Evolutionary conservation across 768 basidiomycete genomes (phyloP).

Genomic region (Auricularia auricula-judae): DNA sequence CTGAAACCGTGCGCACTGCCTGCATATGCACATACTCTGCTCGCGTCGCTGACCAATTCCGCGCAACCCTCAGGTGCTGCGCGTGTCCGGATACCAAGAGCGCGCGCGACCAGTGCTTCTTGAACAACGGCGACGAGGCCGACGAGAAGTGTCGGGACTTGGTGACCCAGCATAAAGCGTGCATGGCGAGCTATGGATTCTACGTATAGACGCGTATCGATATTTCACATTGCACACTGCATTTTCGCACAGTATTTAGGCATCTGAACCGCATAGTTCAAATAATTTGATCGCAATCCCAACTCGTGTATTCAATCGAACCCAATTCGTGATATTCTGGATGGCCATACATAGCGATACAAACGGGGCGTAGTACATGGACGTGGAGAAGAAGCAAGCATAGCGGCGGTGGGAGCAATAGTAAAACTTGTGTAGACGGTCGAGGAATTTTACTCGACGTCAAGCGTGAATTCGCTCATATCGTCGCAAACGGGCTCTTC

Average conservation of each 20-base stretch:
- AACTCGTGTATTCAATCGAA: not conserved
- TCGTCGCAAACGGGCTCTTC: not conserved
- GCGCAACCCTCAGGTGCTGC: constrained; percentile 57
- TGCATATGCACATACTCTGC: not conserved
- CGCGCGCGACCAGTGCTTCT: constrained; percentile 88
- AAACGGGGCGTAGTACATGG: not conserved
- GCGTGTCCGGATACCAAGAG: constrained; percentile 92
- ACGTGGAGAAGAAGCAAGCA: not conserved
- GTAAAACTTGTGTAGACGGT: too few relatives aligned
- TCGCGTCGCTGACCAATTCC: not conserved
- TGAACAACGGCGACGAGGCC: constrained; percentile 58
- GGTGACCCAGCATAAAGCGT: constrained; percentile 71
- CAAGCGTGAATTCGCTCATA: not conserved
- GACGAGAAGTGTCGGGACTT: constrained; percentile 72
- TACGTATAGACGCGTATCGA: constrained; percentile 29
- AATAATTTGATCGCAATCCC: not conserved
- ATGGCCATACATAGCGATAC: not conserved
- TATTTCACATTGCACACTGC: not conserved
- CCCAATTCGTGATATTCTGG: not conserved
- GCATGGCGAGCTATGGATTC: constrained; percentile 90
- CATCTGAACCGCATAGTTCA: not conserved
- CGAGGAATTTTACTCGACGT: not conserved
- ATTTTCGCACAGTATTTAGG: not conserved
- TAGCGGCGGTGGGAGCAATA: not conserved
- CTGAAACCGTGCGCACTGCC: constrained; percentile 71